These are phyloP conservation scores for Pleurotus ostreatus DNA, from an alignment of 768 basidiomycete genomes.

Conservation along the genomic window DNA sequence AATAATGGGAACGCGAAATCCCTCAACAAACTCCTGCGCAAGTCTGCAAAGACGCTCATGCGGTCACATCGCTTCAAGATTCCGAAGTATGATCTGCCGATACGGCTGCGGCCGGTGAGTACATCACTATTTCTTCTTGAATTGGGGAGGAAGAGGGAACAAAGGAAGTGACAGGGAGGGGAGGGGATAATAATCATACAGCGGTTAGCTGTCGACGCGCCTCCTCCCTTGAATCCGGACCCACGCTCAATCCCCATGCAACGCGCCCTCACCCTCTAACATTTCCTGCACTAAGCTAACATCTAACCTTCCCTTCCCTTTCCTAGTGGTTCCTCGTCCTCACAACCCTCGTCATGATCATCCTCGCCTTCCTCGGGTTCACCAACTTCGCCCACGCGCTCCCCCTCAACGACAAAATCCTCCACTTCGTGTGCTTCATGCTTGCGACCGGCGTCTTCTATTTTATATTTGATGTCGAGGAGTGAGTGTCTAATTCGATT, in stretches of 20 bases:
- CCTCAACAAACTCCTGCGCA: slow-evolving; percentile 35
- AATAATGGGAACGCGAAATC: slow-evolving; percentile 8
- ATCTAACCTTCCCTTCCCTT: slow-evolving; percentile 2
- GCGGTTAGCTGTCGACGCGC: too few relatives aligned
- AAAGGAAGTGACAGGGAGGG: too few relatives aligned
- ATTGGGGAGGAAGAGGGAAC: neutral
- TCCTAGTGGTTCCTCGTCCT: slow-evolving; percentile 78
- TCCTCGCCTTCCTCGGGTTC: slow-evolving; percentile 74
- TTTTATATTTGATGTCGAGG: slow-evolving; percentile 85
- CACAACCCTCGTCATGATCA: slow-evolving; percentile 62
- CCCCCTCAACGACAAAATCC: slow-evolving; percentile 74
- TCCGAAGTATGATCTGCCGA: slow-evolving; percentile 65
- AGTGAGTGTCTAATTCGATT: slow-evolving; percentile 44
- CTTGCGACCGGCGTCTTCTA: slow-evolving; percentile 79
- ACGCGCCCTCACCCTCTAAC: neutral
- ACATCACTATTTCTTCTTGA: slow-evolving; percentile 12
- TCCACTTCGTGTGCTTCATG: slow-evolving; percentile 76
- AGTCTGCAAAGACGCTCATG: slow-evolving; percentile 59
- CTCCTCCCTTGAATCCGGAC: too few relatives aligned
- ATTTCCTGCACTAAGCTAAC: too few relatives aligned
- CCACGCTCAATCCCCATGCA: neutral
- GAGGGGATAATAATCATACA: too few relatives aligned
- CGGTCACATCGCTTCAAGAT: slow-evolving; percentile 61
- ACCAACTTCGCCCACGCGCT: slow-evolving; percentile 62
- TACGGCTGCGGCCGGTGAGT: slow-evolving; percentile 66